Evolutionary conservation across 2,329 filamentous ascomycete species (phyloP).

Genomic region (Fusarium setosum): DNA sequence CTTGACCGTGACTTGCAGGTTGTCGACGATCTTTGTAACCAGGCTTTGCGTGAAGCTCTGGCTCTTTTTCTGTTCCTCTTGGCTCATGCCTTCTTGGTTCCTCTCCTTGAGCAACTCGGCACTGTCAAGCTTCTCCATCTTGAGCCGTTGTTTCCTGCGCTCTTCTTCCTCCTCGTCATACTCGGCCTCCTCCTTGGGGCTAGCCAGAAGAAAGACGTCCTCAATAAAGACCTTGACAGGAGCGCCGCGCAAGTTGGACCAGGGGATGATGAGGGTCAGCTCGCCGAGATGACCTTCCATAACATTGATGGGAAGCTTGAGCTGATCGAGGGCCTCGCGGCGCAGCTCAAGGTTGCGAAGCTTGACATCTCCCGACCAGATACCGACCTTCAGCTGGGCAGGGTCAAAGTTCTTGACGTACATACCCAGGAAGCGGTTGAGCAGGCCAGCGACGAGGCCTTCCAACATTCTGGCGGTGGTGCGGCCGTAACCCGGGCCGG

Average conservation of each 20-base stretch:
- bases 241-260: slow-evolving; percentile 95
- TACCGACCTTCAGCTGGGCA: slow-evolving; percentile 96
- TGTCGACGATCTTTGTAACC: slow-evolving; percentile 97
- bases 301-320: slow-evolving; percentile 96
- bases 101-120: slow-evolving; percentile 94
- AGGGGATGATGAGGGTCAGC: slow-evolving; percentile 92
- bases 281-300: slow-evolving; percentile 93
- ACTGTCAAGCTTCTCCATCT: slow-evolving; percentile 98
- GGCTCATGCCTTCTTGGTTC: slow-evolving; percentile 91
- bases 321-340: slow-evolving; percentile 94
- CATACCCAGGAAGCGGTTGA: slow-evolving; percentile 99
- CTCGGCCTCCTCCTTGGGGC: slow-evolving; percentile 93
- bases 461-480: slow-evolving; percentile 84
- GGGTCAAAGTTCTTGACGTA: slow-evolving; percentile 99
- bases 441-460: slow-evolving; percentile 93
- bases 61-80: slow-evolving; percentile 96
- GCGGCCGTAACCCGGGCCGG: slow-evolving; percentile 80
- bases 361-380: slow-evolving; percentile 99
- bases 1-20: slow-evolving; percentile 96
- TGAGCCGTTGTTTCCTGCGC: slow-evolving; percentile 85
- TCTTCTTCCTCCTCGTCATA: slow-evolving; percentile 96
- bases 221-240: slow-evolving; percentile 96
- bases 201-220: slow-evolving; percentile 95
- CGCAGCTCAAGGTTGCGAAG: slow-evolving; percentile 92
- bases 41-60: slow-evolving; percentile 97